Conservation (phyloP, 345 rosid genomes). For the Raphanus raphanistrum region DNA sequence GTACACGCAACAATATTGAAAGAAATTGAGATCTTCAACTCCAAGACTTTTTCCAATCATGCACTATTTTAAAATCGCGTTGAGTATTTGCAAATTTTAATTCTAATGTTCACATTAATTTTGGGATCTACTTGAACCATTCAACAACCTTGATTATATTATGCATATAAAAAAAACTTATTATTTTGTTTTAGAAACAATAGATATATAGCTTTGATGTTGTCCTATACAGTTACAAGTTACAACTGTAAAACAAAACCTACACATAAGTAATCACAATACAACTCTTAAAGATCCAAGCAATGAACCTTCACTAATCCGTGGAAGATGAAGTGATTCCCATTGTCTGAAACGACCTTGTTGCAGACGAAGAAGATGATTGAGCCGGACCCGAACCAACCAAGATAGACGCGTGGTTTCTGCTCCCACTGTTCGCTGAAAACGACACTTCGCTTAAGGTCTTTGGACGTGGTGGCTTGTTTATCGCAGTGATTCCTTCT, state of each 20-base stretch:
- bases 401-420: constrained; percentile 49
- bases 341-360: constrained; percentile 40
- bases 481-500: constrained; percentile 52
- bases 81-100: background rate
- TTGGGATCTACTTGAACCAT: background rate
- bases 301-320: constrained; percentile 40
- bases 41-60: background rate
- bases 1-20: constrained; percentile 25
- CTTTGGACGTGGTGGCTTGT: constrained; percentile 52
- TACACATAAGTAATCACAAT: background rate
- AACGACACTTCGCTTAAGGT: constrained; percentile 33
- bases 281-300: constrained; percentile 25
- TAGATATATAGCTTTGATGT: background rate
- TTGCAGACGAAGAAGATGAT: constrained; percentile 48
- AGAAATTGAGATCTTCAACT: background rate
- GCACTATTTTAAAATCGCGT: background rate
- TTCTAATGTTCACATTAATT: background rate
- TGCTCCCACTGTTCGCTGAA: constrained; percentile 40
- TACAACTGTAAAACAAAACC: background rate
- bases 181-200: background rate
- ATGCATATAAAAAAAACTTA: background rate
- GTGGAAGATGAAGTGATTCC: constrained; percentile 50
- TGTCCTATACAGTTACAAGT: constrained; percentile 20
- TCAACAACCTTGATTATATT: constrained; percentile 2
- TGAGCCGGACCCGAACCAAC: constrained; percentile 47